Evolutionary conservation across 2,329 filamentous ascomycete genomes (phyloP), one percentile per base, ranked within the genome.

Genomic region (Aspergillus brunneoviolaceus): DNA sequence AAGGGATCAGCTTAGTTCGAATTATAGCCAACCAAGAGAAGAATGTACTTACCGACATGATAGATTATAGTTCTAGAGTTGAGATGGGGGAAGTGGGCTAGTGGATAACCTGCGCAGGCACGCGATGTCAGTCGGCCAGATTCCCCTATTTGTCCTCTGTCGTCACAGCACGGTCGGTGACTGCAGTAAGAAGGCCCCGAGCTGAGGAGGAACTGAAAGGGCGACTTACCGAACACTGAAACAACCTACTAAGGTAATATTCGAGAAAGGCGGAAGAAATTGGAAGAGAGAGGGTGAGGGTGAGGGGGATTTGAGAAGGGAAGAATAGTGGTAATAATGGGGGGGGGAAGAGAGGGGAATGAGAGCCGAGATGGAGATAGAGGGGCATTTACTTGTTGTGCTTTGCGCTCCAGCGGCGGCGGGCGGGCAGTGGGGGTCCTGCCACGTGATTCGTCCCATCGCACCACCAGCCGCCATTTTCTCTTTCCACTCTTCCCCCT

Each of bases 381-480:
- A 74, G 72, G 71, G 71, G 72, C 71, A 72, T 66, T 65, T 61
- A 67, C 5, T 45, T 71, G 69, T 72, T 73, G 67, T 65, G 65
- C 65, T 69, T 63, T 63, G 55, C 64, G 61, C 60, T 58, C 58
- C 59, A 60, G 67, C 68, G 68, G 53, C 42, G 53, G 42, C 53
- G 65, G 48, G 48, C 39, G 39, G 51, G 39, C 69, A 65, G 70
- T 71, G 72, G 72, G 70, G 67, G 55, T 12, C 11, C 3, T 33
- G 6, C 56, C 66, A 68, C 66, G 66, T 68, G 66, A 64, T 58
- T 57, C 33, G 51, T 45, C 60, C 61, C 45, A 56, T 65, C 62
- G 61, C 66, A 62, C 62, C 64, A 66, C 65, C 49, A 51, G 55
- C 55, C 59, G 58, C 60, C 57, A 51, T 61, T 60, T 62, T 60